Base-by-base conservation (phyloP, 768 basidiomycete genomes). In the Lyophyllum decastes region DNA sequence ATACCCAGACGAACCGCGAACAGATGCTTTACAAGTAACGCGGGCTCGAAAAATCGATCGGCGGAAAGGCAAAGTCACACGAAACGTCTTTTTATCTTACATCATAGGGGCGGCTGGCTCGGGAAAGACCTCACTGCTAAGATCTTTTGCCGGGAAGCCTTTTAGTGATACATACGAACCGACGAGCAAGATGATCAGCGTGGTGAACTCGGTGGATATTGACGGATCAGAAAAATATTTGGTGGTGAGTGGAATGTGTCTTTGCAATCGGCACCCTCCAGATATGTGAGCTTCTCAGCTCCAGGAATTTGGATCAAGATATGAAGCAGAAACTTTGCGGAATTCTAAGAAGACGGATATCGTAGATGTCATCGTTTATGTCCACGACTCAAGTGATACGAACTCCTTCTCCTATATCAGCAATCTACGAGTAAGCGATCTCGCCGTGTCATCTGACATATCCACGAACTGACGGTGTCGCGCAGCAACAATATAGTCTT, bases 331-430 rank as follows among this genome's bases (percentile, higher is more conserved):
- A 72, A 88, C 85, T 10, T 76, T 98, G 55, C 84, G 95, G 59
- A 94, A 89, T 71, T 80, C 87, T 38, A 96, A 94, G 78, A 97
- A 95, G 76, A 87, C 88, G 30, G 95, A 97, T 70, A 75, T 92
- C 45, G 93, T 92, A 19, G 96, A 99, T 73, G 92, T 98, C 41
- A 91, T 98, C 59, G 83, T 95, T 61, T 98, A 96, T 69, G 94
- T 98, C 30, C 88, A 98, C 67, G 96, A 99, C 73, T 98, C 95
- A 47, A 95, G 93, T 68, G 96, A 99, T 70, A 98, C 96, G 40
- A 98, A 99, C 74, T 97, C 94, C 10, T 99, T 99, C 72, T 95
- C 94, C 47, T 97, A 98, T 74, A 94, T 99, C 71, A 95, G 94
- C 65, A 97, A 96, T 75, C 77, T 98, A 66, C 85, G 96, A 71